phyloP scores from a whole-genome alignment of 176 grass and related monocot genomes.

The Triticum turgidum region DNA sequence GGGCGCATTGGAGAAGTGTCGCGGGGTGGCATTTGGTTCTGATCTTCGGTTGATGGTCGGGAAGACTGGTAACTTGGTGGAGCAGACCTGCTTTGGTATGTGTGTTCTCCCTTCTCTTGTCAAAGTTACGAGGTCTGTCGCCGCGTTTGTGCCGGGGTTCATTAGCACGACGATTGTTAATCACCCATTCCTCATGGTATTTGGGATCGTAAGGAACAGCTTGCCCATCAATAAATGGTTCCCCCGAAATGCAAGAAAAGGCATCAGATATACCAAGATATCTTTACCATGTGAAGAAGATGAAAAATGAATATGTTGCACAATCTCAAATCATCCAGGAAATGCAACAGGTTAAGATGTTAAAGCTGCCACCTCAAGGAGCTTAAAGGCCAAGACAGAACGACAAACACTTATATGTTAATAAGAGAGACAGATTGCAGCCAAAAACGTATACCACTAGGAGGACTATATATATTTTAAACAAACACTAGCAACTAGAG shows the following conservation, averaged over 20 bases:
- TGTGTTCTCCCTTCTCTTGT: conserved; percentile 34
- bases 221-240: conserved; percentile 85
- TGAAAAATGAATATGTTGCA: neutral
- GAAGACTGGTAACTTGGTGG: conserved; percentile 35
- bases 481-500: neutral
- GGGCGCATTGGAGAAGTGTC: conserved; percentile 34
- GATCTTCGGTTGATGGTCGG: conserved; percentile 35
- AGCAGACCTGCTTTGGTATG: conserved; percentile 27
- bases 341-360: neutral
- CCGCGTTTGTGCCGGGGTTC: conserved; percentile 46
- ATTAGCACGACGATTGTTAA: conserved; percentile 58
- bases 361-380: neutral
- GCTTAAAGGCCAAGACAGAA: neutral
- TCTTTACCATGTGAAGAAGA: neutral
- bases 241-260: conserved; percentile 49
- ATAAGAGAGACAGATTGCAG: neutral
- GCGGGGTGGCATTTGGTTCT: conserved; percentile 24
- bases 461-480: neutral
- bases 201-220: conserved; percentile 81
- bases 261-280: neutral
- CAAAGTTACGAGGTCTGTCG: conserved; percentile 75
- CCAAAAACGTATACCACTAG: neutral
- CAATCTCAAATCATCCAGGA: neutral
- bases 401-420: neutral
- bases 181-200: conserved; percentile 88